Percentiles rank a stretch among this genome's conserved stretches.
phyloP scores from a whole-genome alignment of 2,329 filamentous ascomycete genomes.

The Trichoderma oligosporum region DNA sequence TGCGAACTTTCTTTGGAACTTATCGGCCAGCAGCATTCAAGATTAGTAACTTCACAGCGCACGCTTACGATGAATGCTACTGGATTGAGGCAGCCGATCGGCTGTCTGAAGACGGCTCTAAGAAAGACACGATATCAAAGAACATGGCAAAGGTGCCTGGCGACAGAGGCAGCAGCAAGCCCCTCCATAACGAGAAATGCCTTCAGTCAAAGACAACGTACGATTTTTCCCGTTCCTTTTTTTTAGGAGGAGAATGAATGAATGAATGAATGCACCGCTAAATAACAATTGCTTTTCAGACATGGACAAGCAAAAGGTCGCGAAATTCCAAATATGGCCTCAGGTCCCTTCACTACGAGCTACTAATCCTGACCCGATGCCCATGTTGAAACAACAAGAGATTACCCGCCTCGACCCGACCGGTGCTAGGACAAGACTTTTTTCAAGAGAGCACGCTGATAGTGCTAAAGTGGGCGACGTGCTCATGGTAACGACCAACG shows the following conservation, averaged over 20 bases:
- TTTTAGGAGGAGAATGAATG: too few relatives aligned
- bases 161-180: slow-evolving; percentile 35
- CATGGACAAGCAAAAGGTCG: slow-evolving; percentile 34
- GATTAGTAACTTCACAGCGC: slow-evolving; percentile 20
- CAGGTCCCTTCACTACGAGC: slow-evolving; percentile 53
- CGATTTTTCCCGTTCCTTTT: slow-evolving; percentile 18
- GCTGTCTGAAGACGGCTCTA: slow-evolving; percentile 64
- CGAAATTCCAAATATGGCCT: slow-evolving; percentile 51
- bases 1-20: slow-evolving; percentile 17
- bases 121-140: slow-evolving; percentile 54
- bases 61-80: slow-evolving; percentile 55
- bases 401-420: slow-evolving; percentile 76
- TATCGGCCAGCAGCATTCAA: background rate
- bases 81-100: slow-evolving; percentile 61
- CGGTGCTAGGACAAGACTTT: slow-evolving; percentile 75
- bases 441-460: slow-evolving; percentile 73
- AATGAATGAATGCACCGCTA: too few relatives aligned
- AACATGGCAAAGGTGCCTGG: slow-evolving; percentile 44
- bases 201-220: slow-evolving; percentile 37
- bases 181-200: slow-evolving; percentile 26
- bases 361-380: slow-evolving; percentile 64
- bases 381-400: slow-evolving; percentile 63
- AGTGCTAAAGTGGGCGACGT: slow-evolving; percentile 83
- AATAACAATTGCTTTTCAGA: slow-evolving; percentile 24
- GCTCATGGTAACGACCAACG: slow-evolving; percentile 77